phyloP scores from a whole-genome alignment of 176 grass and related monocot genomes.

The Melocanna baccifera region DNA sequence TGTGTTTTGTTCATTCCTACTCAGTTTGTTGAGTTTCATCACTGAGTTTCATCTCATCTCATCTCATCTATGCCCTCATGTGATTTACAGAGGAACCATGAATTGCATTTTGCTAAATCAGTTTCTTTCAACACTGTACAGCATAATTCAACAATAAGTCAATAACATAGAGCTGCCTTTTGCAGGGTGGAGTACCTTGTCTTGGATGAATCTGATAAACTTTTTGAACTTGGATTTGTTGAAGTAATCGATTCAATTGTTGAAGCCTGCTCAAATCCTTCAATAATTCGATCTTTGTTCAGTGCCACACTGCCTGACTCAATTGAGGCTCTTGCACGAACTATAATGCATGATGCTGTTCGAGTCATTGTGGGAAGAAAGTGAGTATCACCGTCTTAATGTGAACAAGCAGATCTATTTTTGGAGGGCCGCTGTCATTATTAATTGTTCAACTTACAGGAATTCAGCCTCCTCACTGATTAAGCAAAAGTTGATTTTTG shows the following conservation, averaged over 20 bases:
- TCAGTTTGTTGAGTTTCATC: no score
- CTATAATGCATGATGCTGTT: constrained; percentile 96
- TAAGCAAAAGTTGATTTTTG: constrained; percentile 86
- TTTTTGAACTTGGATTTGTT: constrained; percentile 94
- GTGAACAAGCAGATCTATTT: not conserved
- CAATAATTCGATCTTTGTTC: constrained; percentile 73
- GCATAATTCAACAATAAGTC: not conserved
- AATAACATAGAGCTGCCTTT: constrained; percentile 12
- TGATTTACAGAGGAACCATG: not conserved
- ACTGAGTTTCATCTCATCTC: not conserved
- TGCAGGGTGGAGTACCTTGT: constrained; percentile 94
- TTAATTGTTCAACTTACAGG: constrained; percentile 39
- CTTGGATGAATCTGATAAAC: constrained; percentile 95
- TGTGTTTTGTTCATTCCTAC: not conserved
- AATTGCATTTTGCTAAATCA: constrained; percentile 6
- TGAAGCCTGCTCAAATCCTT: constrained; percentile 84
- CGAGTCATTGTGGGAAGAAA: constrained; percentile 89
- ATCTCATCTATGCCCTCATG: constrained; percentile 1
- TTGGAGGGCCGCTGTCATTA: not conserved
- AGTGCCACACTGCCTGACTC: constrained; percentile 90
- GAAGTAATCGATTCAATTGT: constrained; percentile 84
- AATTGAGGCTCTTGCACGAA: constrained; percentile 81
- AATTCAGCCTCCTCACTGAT: constrained; percentile 89
- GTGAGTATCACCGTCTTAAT: constrained; percentile 36
- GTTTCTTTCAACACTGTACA: constrained; percentile 5